Base-by-base conservation (phyloP, 306 rosid species). In the Castanospermum australe region DNA sequence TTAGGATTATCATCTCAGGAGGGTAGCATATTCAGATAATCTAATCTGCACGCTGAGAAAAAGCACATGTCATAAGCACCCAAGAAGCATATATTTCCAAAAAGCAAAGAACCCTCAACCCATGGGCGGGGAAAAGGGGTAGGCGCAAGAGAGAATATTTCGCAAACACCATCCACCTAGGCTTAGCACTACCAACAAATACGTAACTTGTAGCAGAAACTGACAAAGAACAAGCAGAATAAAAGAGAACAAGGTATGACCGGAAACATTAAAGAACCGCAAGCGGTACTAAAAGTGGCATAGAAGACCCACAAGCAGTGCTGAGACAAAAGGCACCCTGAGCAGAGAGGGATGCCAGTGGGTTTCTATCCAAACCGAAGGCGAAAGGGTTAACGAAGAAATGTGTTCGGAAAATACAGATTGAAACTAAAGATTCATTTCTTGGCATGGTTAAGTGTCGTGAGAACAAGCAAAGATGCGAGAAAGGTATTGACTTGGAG, bases 221-320 rank as follows among this genome's bases (percentile, higher is more conserved):
- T 28, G 81, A 81, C 72, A 57, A 62, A 39, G 51, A 50, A 68
- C 20, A 61, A 74, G 71, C 35, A 71, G 66, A 61, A 57, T 5
- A 61, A 61, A 79, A 68, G 44, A 67, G 41, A 82, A 59, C 15
- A 6, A 0, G 28, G 59, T 6, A 61, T 50, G 32, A 18, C 1
- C 28, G 8, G 70, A 33, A 71, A 71, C 11, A 42, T 9, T 14
- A 47, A 69, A 38, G 56, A 68, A 63, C 14, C 22, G 21, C 38
- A 75, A 81, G 28, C 44, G 45, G 73, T 50, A 60, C 64, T 10
- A 20, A 56, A 81, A 42, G 80, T 59, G 72, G 78, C 42, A 75
- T 47, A 36, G 36, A 61, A 82, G 85, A 68, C 77, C 77, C 82
- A 76, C 78, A 75, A 42, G 33, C 45, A 80, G 42, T 35, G 13